Evolutionary conservation across 2,329 filamentous ascomycete genomes (phyloP).

Genomic region (Hypocrella siamensis): DNA sequence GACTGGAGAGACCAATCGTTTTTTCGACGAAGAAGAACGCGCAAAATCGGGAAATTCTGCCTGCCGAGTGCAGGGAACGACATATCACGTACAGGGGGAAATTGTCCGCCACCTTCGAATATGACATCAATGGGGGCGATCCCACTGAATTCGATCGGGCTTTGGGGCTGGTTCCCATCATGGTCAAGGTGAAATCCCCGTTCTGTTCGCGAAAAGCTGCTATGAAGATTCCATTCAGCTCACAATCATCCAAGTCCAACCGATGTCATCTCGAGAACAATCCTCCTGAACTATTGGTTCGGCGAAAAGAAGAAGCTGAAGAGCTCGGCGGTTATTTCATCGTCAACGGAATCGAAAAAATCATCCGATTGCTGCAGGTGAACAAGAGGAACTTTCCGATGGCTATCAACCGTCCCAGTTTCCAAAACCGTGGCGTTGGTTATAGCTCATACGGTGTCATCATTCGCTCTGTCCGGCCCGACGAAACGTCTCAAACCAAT

Average conservation of each 20-base stretch:
- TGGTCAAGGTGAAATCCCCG: conserved; percentile 54
- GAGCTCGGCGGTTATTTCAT: conserved; percentile 95
- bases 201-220: not conserved
- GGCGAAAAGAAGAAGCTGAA: conserved; percentile 86
- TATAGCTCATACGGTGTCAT: conserved; percentile 88
- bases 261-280: conserved; percentile 80
- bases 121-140: conserved; percentile 73
- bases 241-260: conserved; percentile 47
- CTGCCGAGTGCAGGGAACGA: conserved; percentile 85
- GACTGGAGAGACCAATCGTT: conserved; percentile 66
- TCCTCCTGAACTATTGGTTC: conserved; percentile 67
- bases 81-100: conserved; percentile 84
- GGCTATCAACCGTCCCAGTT: conserved; percentile 83
- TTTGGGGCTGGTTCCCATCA: conserved; percentile 78
- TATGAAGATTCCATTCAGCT: not conserved
- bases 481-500: conserved; percentile 96
- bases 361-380: conserved; percentile 82
- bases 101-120: conserved; percentile 71
- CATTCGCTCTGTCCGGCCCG: conserved; percentile 82
- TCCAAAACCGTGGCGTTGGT: conserved; percentile 68
- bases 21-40: conserved; percentile 74
- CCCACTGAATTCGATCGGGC: conserved; percentile 71
- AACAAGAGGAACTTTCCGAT: conserved; percentile 88
- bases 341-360: conserved; percentile 93
- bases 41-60: conserved; percentile 70